Conservation (phyloP, 805 yeast genomes). For the Tetrapisispora arboricola region DNA sequence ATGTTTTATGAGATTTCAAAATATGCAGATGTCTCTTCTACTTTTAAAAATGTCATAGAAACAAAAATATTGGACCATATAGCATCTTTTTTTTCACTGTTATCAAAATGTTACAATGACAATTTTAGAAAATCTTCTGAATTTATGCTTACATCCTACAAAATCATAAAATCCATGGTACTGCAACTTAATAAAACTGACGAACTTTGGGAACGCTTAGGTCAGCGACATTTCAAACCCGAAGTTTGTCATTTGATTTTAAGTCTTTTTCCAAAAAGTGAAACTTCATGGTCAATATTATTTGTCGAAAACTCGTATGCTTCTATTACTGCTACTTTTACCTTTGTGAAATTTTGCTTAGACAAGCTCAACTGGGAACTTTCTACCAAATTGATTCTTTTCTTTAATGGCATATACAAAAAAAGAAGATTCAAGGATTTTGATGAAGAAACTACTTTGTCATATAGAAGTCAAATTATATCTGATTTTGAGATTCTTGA, state of each 20-base stretch:
- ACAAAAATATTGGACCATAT: slow-evolving; percentile 17
- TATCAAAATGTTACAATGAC: slow-evolving; percentile 12
- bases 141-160: slow-evolving; percentile 12
- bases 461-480: slow-evolving; percentile 7
- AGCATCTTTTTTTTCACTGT: slow-evolving; percentile 20
- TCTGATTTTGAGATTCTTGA: slow-evolving; percentile 2
- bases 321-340: slow-evolving; percentile 9
- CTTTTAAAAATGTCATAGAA: slow-evolving; percentile 9
- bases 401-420: slow-evolving; percentile 17
- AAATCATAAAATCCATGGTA: slow-evolving; percentile 13
- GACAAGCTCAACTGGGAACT: slow-evolving; percentile 28
- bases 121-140: slow-evolving; percentile 3
- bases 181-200: slow-evolving; percentile 5
- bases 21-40: slow-evolving; percentile 12
- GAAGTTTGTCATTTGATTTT: slow-evolving; percentile 10
- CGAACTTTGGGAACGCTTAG: slow-evolving; percentile 16
- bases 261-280: slow-evolving; percentile 14
- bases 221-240: slow-evolving; percentile 10
- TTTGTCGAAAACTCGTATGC: slow-evolving; percentile 8
- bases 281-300: slow-evolving; percentile 17
- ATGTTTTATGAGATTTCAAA: slow-evolving; percentile 20
- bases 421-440: slow-evolving; percentile 21
- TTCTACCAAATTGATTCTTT: slow-evolving; percentile 41
- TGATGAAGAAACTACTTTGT: slow-evolving; percentile 11
- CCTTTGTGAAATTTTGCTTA: slow-evolving; percentile 11